Evolutionary conservation across 1,139 yeast species (phyloP).

Genomic region (Pichia cactophila): DNA sequence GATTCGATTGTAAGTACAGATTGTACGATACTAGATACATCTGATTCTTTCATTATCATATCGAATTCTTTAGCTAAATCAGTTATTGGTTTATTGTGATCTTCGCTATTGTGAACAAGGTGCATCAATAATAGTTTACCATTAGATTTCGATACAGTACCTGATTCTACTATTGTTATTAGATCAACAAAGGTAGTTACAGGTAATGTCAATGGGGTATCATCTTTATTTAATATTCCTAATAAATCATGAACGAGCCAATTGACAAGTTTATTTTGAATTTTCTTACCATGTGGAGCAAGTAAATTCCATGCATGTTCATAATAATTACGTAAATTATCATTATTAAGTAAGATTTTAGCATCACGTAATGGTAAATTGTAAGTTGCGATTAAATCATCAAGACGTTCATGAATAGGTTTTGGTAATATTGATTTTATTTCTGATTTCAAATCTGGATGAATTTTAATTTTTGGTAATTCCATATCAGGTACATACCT

Average conservation of each 20-base stretch:
- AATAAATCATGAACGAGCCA: slow-evolving; percentile 81
- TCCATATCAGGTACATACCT: slow-evolving; percentile 95
- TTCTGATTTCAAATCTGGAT: slow-evolving; percentile 33
- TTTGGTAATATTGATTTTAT: slow-evolving; percentile 38
- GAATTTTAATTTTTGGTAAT: slow-evolving; percentile 51
- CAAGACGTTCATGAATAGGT: slow-evolving; percentile 55
- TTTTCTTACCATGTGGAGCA: slow-evolving; percentile 12
- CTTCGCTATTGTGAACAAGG: slow-evolving; percentile 42
- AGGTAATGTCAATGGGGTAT: slow-evolving; percentile 36
- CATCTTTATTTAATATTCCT: slow-evolving; percentile 56
- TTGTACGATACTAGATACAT: slow-evolving; percentile 37
- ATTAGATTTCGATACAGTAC: slow-evolving; percentile 43
- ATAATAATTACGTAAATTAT: slow-evolving; percentile 38
- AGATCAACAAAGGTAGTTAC: slow-evolving; percentile 37
- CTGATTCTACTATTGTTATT: slow-evolving; percentile 32
- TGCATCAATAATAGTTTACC: slow-evolving; percentile 60
- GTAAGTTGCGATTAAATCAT: slow-evolving; percentile 47
- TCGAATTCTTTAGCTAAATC: slow-evolving; percentile 39
- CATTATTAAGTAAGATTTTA: slow-evolving; percentile 45
- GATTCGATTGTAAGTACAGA: slow-evolving; percentile 26
- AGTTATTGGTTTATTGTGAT: slow-evolving; percentile 32
- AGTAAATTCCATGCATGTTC: slow-evolving; percentile 46
- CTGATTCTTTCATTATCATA: slow-evolving; percentile 3
- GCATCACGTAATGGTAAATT: slow-evolving; percentile 67
- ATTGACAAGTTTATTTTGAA: slow-evolving; percentile 46